phyloP scores from a whole-genome alignment of 1,284 basidiomycete species.

The Paramarasmius palmivorus region DNA sequence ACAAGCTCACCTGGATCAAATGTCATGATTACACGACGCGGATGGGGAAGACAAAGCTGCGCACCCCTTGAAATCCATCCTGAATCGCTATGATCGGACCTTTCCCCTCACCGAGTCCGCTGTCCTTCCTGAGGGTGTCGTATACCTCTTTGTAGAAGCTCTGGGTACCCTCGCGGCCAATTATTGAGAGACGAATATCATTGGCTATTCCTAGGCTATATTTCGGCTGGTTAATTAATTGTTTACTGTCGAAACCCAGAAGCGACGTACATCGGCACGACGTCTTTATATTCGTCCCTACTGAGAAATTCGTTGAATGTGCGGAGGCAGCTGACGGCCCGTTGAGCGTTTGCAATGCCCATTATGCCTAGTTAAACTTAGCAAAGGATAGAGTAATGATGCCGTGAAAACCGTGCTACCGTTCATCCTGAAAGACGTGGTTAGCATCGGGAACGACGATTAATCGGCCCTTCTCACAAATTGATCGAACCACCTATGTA shows the following conservation, averaged over 20 bases:
- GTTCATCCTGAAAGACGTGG: neutral
- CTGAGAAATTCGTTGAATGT: constrained; percentile 78
- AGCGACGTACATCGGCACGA: constrained; percentile 61
- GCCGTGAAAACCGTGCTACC: constrained; percentile 3
- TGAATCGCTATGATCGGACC: constrained; percentile 77
- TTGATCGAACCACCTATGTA: constrained; percentile 38
- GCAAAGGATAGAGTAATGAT: neutral
- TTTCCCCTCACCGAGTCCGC: constrained; percentile 65
- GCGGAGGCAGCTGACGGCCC: constrained; percentile 76
- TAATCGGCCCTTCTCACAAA: constrained; percentile 31
- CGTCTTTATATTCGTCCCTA: constrained; percentile 73
- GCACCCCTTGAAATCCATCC: constrained; percentile 72
- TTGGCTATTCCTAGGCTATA: constrained; percentile 56
- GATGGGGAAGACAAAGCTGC: too few species aligned
- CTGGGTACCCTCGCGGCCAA: constrained; percentile 48
- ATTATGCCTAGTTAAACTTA: constrained; percentile 31
- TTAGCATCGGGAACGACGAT: neutral
- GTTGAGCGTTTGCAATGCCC: constrained; percentile 73
- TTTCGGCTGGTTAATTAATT: neutral
- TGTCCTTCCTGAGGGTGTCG: constrained; percentile 57
- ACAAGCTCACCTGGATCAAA: constrained; percentile 6
- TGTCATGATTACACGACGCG: too few species aligned
- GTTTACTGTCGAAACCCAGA: constrained; percentile 9
- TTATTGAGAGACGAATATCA: constrained; percentile 56
- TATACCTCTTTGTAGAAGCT: constrained; percentile 70